phyloP scores from a whole-genome alignment of 768 basidiomycete species.

The Tulasnella sp. region DNA sequence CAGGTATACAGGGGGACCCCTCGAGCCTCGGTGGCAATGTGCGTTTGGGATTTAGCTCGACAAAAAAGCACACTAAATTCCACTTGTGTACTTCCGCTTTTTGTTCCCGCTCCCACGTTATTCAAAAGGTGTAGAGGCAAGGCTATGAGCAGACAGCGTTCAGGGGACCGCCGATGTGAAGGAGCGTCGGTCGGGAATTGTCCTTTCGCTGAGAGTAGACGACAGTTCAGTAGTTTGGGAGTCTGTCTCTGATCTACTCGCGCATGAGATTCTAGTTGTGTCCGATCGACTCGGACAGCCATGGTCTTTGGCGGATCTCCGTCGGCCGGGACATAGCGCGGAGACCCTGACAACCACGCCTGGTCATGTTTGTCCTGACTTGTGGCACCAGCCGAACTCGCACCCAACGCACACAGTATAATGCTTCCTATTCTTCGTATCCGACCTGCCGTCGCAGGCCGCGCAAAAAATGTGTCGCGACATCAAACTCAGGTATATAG shows the following conservation, averaged over 20 bases:
- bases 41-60: neutral
- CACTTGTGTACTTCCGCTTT: neutral
- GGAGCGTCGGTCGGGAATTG: neutral
- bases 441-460: neutral
- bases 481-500: neutral
- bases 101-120: neutral
- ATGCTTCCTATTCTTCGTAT: neutral
- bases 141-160: neutral
- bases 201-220: neutral
- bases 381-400: neutral
- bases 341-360: slow-evolving; percentile 5
- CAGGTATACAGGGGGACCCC: neutral
- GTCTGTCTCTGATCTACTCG: neutral
- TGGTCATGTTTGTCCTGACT: neutral
- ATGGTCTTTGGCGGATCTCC: neutral
- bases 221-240: neutral
- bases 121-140: neutral
- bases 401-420: neutral
- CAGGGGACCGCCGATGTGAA: neutral
- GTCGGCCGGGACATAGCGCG: neutral
- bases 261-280: neutral
- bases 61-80: neutral
- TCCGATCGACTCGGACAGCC: neutral
- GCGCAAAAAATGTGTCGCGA: neutral
- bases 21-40: neutral